phyloP scores from a whole-genome alignment of 805 yeast species.

The Candida odintsovae region DNA sequence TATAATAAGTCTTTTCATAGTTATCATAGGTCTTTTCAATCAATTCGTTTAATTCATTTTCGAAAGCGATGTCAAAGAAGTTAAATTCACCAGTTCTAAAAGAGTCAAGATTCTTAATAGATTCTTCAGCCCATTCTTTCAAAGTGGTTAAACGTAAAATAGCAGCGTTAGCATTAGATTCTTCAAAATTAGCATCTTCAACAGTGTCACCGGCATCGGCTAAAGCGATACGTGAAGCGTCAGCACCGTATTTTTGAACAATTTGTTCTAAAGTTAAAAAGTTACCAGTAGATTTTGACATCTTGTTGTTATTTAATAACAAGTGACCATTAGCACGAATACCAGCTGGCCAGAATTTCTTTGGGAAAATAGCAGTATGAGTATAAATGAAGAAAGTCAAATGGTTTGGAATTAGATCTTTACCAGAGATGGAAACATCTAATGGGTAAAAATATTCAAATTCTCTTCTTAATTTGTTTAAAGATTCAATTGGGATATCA shows the following conservation, averaged over 20 bases:
- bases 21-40: slow-evolving; percentile 68
- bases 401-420: slow-evolving; percentile 96
- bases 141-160: slow-evolving; percentile 86
- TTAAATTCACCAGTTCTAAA: slow-evolving; percentile 49
- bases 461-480: slow-evolving; percentile 79
- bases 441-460: slow-evolving; percentile 96
- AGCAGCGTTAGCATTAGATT: slow-evolving; percentile 94
- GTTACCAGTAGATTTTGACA: slow-evolving; percentile 98
- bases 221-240: slow-evolving; percentile 92
- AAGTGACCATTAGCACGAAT: slow-evolving; percentile 94
- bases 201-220: slow-evolving; percentile 98
- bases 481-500: slow-evolving; percentile 59
- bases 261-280: slow-evolving; percentile 86
- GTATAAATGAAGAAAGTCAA: slow-evolving; percentile 91
- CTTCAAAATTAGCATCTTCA: slow-evolving; percentile 98
- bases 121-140: slow-evolving; percentile 93
- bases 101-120: slow-evolving; percentile 42
- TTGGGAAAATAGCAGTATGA: slow-evolving; percentile 90
- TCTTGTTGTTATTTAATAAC: slow-evolving; percentile 91
- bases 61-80: slow-evolving; percentile 86
- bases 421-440: slow-evolving; percentile 89
- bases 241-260: slow-evolving; percentile 90
- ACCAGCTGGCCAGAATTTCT: slow-evolving; percentile 89
- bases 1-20: slow-evolving; percentile 71
- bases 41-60: slow-evolving; percentile 84